Conservation (phyloP, 148 eudicot genomes). For the Fallopia convolvulus region DNA sequence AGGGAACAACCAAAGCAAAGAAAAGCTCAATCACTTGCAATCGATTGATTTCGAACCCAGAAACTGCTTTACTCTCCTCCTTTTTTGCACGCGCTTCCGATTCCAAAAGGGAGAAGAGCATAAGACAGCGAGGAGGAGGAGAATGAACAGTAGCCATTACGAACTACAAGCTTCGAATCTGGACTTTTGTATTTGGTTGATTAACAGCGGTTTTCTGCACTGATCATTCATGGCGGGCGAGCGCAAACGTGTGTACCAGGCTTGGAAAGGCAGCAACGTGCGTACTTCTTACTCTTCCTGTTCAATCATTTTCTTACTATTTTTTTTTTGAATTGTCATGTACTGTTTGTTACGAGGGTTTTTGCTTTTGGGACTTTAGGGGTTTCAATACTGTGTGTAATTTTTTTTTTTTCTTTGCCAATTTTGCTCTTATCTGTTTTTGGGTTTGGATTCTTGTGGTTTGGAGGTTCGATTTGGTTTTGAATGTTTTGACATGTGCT, state of each 20-base stretch:
- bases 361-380: background rate
- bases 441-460: background rate
- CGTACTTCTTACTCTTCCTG: constrained; percentile 6
- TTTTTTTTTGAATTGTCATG: background rate
- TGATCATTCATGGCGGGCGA: constrained; percentile 25
- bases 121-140: constrained; percentile 4
- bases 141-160: constrained; percentile 21
- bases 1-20: constrained; percentile 12
- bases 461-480: background rate
- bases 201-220: constrained; percentile 4
- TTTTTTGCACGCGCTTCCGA: constrained; percentile 26
- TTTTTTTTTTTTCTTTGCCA: background rate
- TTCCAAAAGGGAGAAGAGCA: background rate
- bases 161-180: constrained; percentile 24
- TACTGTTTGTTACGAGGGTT: background rate
- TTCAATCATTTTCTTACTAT: background rate
- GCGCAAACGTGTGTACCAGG: constrained; percentile 36
- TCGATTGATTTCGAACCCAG: constrained; percentile 27
- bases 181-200: constrained; percentile 13
- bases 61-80: constrained; percentile 23
- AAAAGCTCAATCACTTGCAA: constrained; percentile 14
- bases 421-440: background rate
- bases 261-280: constrained; percentile 61
- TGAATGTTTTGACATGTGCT: background rate
- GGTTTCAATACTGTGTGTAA: background rate